Conservation (phyloP, 164 flowering plant genomes). For the Kingdonia uniflora region DNA sequence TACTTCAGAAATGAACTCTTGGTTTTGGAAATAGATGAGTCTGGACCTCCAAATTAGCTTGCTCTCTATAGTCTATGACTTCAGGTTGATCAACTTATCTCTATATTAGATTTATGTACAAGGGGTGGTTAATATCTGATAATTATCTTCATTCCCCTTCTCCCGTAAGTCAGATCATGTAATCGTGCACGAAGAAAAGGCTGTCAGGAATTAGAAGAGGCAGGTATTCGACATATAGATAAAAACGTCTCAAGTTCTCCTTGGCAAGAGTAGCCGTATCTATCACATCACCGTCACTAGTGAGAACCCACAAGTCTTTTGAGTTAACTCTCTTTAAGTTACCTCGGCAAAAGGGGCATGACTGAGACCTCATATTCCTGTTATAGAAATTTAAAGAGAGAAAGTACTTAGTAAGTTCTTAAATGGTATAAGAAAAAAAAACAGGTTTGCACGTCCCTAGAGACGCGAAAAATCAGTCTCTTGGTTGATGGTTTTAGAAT, state of each 20-base stretch:
- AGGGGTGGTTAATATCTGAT: constrained; percentile 14
- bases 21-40: too few species aligned
- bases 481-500: too few species aligned
- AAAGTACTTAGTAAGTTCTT: too few species aligned
- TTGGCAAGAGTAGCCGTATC: constrained; percentile 44
- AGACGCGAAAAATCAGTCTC: too few species aligned
- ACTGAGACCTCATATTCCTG: constrained; percentile 64
- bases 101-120: constrained; percentile 14
- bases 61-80: too few species aligned
- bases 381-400: constrained; percentile 1
- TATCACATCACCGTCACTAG: constrained; percentile 40
- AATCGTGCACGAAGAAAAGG: constrained; percentile 39
- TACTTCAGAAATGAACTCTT: too few species aligned
- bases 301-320: constrained; percentile 71
- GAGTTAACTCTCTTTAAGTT: constrained; percentile 53
- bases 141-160: background rate
- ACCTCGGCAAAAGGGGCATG: constrained; percentile 89
- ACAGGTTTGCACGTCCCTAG: too few species aligned
- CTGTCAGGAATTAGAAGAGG: constrained; percentile 40
- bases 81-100: too few species aligned
- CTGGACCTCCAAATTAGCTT: too few species aligned
- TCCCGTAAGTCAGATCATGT: constrained; percentile 40
- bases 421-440: too few species aligned
- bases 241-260: constrained; percentile 56
- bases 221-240: constrained; percentile 45